Percentiles rank a stretch among this genome's conserved stretches.
Evolutionary conservation across 2,329 filamentous ascomycete genomes (phyloP).

Genomic region (Thielaviopsis punctulata): DNA sequence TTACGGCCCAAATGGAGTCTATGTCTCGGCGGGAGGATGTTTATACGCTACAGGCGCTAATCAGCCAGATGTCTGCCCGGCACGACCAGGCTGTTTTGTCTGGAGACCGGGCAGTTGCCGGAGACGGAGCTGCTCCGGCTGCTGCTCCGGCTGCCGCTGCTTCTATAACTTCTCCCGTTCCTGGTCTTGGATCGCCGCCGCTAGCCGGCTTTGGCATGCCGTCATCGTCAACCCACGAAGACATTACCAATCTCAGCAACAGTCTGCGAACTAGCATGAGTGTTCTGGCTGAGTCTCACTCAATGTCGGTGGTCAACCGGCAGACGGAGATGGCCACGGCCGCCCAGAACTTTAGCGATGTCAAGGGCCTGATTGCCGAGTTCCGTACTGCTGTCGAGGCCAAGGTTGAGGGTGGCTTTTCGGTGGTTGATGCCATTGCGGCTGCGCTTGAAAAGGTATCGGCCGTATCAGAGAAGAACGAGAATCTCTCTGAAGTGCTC

Average conservation of each 20-base stretch:
- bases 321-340: conserved; percentile 69
- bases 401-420: conserved; percentile 59
- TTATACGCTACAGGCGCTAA: conserved; percentile 55
- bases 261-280: conserved; percentile 12
- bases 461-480: conserved; percentile 35
- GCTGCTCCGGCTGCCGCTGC: neutral
- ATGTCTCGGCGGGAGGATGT: conserved; percentile 66
- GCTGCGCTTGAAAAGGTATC: conserved; percentile 5
- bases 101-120: conserved; percentile 18
- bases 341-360: conserved; percentile 59
- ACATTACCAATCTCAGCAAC: conserved; percentile 10
- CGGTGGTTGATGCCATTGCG: conserved; percentile 53
- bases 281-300: conserved; percentile 50
- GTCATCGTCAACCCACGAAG: conserved; percentile 6
- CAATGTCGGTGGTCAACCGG: conserved; percentile 66
- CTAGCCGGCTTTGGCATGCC: conserved; percentile 6
- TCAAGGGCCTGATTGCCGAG: conserved; percentile 61
- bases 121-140: neutral
- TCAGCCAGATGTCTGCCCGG: conserved; percentile 57
- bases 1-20: conserved; percentile 51
- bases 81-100: conserved; percentile 58
- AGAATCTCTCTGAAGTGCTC: too few species aligned
- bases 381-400: conserved; percentile 60
- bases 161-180: neutral
- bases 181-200: neutral